Evolutionary conservation across 805 yeast genomes (phyloP).

Genomic region (Debaryomyces castellii): DNA sequence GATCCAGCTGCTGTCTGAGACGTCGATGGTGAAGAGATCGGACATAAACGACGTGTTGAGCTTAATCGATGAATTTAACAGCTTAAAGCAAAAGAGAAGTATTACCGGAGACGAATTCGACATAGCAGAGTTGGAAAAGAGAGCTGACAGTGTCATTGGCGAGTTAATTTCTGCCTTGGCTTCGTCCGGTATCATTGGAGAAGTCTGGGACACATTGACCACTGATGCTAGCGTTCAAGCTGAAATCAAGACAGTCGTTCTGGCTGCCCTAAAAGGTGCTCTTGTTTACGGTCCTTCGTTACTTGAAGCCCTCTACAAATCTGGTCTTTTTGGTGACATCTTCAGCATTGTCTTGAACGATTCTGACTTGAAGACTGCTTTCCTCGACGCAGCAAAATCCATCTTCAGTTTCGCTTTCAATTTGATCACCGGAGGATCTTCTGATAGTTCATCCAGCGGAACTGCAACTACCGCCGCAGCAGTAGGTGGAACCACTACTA

Average conservation of each 20-base stretch:
- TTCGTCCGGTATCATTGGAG: constrained; percentile 37
- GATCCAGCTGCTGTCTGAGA: constrained; percentile 11
- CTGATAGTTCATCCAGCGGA: constrained; percentile 13
- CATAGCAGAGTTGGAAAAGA: constrained; percentile 22
- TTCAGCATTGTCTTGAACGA: constrained; percentile 32
- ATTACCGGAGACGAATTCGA: constrained; percentile 22
- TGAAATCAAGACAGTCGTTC: constrained; percentile 24
- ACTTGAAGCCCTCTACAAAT: constrained; percentile 39
- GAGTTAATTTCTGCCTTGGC: constrained; percentile 36
- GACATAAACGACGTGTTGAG: constrained; percentile 33
- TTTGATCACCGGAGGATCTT: constrained; percentile 16
- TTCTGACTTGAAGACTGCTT: constrained; percentile 30
- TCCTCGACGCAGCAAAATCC: constrained; percentile 33
- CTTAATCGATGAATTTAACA: constrained; percentile 31
- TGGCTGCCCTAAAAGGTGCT: constrained; percentile 32
- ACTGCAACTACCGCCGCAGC: constrained; percentile 14
- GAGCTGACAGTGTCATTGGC: constrained; percentile 36
- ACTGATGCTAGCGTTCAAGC: constrained; percentile 26
- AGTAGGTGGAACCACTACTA: constrained; percentile 5
- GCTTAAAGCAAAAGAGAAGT: constrained; percentile 38
- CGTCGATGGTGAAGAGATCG: constrained; percentile 31
- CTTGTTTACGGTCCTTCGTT: constrained; percentile 41
- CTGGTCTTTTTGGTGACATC: constrained; percentile 36
- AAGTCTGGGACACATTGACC: constrained; percentile 35
- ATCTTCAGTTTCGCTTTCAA: constrained; percentile 28